A percentile compares a stretch with the other conserved stretches of the same genome.
Evolutionary conservation across 1,284 basidiomycete genomes (phyloP).

Genomic region (Pisolithus thermaeus): DNA sequence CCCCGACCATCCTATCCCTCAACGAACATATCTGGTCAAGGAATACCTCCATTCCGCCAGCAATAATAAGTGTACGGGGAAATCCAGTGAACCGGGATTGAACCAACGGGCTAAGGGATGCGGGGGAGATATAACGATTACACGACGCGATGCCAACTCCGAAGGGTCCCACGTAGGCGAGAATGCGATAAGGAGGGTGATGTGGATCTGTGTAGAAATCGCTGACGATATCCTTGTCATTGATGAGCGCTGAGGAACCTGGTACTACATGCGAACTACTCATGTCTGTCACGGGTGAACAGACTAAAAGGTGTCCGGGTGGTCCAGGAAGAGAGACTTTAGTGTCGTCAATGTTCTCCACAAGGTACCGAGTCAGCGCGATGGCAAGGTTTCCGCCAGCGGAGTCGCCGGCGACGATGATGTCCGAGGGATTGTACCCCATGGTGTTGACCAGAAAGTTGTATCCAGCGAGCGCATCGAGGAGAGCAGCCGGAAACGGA

Average conservation of each 20-base stretch:
- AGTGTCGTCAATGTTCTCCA: conserved; percentile 17
- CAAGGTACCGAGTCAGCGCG: conserved; percentile 37
- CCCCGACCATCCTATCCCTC: conserved; percentile 29
- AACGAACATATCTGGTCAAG: conserved; percentile 27
- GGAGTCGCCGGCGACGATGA: conserved; percentile 53
- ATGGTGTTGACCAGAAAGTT: conserved; percentile 40
- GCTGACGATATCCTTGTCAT: conserved; percentile 17
- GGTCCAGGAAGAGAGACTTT: conserved; percentile 24
- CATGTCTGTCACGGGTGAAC: conserved; percentile 44
- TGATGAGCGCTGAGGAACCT: conserved; percentile 22
- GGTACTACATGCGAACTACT: conserved; percentile 20
- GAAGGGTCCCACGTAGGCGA: conserved; percentile 12
- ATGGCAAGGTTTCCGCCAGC: conserved; percentile 56
- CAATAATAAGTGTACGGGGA: conserved; percentile 31
- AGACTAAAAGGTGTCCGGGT: conserved; percentile 36
- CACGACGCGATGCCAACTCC: conserved; percentile 14
- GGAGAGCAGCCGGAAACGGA: conserved; percentile 48
- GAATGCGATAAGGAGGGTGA: conserved; percentile 8
- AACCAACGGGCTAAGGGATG: conserved; percentile 3
- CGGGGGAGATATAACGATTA: conserved; percentile 15
- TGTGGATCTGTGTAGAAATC: conserved; percentile 4
- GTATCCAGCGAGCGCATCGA: conserved; percentile 52
- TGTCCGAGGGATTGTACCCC: conserved; percentile 39
- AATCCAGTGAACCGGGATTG: conserved; percentile 27
- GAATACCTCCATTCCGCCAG: conserved; percentile 29